Conservation (phyloP, 352 stramenopile species). For the Phytophthora ohioensis region DNA sequence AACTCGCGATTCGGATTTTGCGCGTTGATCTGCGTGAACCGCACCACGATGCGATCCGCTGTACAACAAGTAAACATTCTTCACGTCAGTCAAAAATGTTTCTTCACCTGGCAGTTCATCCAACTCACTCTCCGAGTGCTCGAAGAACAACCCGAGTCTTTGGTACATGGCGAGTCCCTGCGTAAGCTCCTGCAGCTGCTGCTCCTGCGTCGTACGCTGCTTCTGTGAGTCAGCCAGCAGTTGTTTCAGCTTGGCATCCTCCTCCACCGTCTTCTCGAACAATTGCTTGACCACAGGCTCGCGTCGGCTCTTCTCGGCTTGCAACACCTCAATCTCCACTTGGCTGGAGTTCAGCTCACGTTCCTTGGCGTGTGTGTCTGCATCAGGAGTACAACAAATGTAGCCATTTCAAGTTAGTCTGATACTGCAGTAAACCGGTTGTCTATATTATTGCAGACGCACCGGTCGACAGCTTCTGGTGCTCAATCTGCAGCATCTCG, state of each 20-base stretch:
- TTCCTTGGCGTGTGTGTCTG: constrained; percentile 58
- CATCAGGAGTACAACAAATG: background rate
- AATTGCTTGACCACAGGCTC: constrained; percentile 73
- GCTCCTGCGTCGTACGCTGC: constrained; percentile 49
- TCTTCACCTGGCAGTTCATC: constrained; percentile 1
- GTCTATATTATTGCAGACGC: background rate
- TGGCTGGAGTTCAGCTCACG: constrained; percentile 60
- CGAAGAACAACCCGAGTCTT: constrained; percentile 73
- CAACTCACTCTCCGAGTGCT: constrained; percentile 59
- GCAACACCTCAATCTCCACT: constrained; percentile 76
- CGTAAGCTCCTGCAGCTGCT: constrained; percentile 70
- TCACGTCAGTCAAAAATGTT: background rate
- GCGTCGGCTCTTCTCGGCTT: constrained; percentile 64
- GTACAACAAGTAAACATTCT: background rate
- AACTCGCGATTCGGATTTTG: constrained; percentile 68
- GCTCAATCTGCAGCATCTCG: constrained; percentile 55
- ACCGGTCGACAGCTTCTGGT: constrained; percentile 50
- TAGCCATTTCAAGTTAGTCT: background rate
- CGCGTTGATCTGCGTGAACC: constrained; percentile 78
- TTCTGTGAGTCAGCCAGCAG: constrained; percentile 52
- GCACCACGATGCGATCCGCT: constrained; percentile 72
- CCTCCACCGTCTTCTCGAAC: constrained; percentile 62
- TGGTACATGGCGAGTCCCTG: constrained; percentile 75
- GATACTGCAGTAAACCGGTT: background rate
- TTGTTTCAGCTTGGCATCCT: constrained; percentile 67